Conservation (phyloP, 1,284 basidiomycete species). For the Phellinidium pouzarii region DNA sequence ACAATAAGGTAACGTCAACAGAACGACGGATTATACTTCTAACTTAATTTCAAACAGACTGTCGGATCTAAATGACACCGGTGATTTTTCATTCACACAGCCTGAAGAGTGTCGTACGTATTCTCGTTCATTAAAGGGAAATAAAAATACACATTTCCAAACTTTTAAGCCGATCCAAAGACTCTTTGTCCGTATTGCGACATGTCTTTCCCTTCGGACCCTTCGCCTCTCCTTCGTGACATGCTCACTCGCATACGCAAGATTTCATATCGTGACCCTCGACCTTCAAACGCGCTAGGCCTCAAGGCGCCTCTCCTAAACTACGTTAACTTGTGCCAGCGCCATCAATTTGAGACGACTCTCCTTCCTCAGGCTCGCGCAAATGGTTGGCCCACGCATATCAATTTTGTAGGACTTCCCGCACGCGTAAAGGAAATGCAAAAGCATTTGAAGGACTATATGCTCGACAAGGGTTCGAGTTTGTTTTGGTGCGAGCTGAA, state of each 20-base stretch:
- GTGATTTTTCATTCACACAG: conserved; percentile 3
- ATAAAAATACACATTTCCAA: background rate
- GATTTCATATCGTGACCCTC: conserved; percentile 51
- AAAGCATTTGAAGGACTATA: conserved; percentile 39
- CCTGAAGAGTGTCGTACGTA: background rate
- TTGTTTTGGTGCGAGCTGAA: conserved; percentile 64
- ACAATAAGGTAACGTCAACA: background rate
- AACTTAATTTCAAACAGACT: background rate
- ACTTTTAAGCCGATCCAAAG: conserved; percentile 42
- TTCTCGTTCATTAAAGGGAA: background rate
- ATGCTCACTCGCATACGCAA: conserved; percentile 43
- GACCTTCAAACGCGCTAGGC: conserved; percentile 63
- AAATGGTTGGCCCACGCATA: conserved; percentile 67
- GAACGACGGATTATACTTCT: too few species aligned
- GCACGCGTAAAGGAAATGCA: conserved; percentile 46
- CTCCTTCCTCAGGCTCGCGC: conserved; percentile 61
- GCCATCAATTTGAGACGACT: conserved; percentile 67
- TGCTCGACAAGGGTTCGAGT: conserved; percentile 44
- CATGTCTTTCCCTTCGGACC: conserved; percentile 50
- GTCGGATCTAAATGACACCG: background rate
- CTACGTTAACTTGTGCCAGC: conserved; percentile 64
- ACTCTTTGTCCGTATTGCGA: conserved; percentile 77
- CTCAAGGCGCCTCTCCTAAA: conserved; percentile 54
- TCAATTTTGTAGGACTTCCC: conserved; percentile 54
- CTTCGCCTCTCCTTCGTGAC: conserved; percentile 49